Base-by-base conservation (phyloP, 2,329 filamentous ascomycete species). In the Aspergillus terreus region DNA sequence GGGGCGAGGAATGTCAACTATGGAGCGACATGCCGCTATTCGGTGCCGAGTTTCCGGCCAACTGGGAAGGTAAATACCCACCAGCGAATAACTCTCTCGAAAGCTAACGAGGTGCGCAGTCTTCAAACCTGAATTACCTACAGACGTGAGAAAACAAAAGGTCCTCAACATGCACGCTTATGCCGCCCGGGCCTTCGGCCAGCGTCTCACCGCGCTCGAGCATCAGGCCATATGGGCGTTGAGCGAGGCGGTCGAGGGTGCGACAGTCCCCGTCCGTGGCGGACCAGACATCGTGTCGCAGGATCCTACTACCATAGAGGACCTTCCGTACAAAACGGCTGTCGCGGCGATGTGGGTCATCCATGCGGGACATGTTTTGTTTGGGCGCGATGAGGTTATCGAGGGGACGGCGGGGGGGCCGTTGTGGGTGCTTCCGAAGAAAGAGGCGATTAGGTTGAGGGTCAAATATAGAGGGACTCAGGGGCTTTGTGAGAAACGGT, bases 291-390 rank as follows among this genome's bases (percentile, higher is more conserved):
- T 44, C 11, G 23, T 44, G 12, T 25, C 42, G 14, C n/a, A 12
- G 23, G 23, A 44, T 15, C 23, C 12, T n/a, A 19, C 9, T 6
- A 10, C 42, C n/a, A 14, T 30, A 5, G 23, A 14, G 4, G 42
- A 44, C 15, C 21, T 44, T 15, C 23, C 42, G 23, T 25, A 14
- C 15, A 15, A 15, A 15, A 21, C 10, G 17, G 40, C 17, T 6
- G 2, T 43, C 17, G 40, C 40, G 40, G 17, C n/a, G 40, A 23
- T 21, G 40, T 43, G 40, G 40, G 17, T 43, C 17, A 43, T 21
- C 40, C 40, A 43, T 43, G 40, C 40, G n/a, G n/a, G 40, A 15
- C 40, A 43, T 43, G 40, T 43, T 15, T 21, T 43, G 40, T 43
- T 21, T 21, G 40, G 17, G n/a, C n/a, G 40, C 1, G 40, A 43